Conservation (phyloP, 441 rosid genomes). For the Populus hybrid region DNA sequence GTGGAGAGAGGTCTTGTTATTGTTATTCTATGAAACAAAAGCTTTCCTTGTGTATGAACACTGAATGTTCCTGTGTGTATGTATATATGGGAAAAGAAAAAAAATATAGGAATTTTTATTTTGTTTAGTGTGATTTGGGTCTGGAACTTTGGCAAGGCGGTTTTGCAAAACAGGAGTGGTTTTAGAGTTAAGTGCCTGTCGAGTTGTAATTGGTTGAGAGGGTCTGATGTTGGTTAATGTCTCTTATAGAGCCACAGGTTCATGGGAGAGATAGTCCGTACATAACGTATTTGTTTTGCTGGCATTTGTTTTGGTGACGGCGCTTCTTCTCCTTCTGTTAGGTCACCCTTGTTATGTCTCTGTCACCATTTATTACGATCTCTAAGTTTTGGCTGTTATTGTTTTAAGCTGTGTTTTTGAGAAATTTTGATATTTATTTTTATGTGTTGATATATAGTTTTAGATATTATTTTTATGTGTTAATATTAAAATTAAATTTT, state of each 20-base stretch:
- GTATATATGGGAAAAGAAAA: background rate
- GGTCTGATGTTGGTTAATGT: constrained; percentile 5
- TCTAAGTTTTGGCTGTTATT: too few relatives aligned
- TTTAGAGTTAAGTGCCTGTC: constrained; percentile 25
- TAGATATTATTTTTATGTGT: background rate
- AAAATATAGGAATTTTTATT: background rate
- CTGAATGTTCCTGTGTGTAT: too few relatives aligned
- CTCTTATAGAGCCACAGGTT: constrained; percentile 29
- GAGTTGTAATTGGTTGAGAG: constrained; percentile 22
- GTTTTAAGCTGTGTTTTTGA: too few relatives aligned
- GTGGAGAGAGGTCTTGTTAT: background rate
- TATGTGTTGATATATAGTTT: background rate
- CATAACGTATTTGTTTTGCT: background rate
- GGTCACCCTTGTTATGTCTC: background rate
- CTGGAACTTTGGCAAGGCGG: background rate
- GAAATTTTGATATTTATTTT: background rate
- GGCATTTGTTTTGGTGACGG: constrained; percentile 9
- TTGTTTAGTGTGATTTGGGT: background rate
- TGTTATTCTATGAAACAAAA: constrained; percentile 15
- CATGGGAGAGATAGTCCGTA: constrained; percentile 16
- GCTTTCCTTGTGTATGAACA: background rate
- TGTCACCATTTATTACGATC: background rate
- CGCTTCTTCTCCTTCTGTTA: background rate
- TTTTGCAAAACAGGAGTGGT: constrained; percentile 1
- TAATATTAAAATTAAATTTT: too few relatives aligned